A percentile compares a stretch with the other conserved stretches of the same genome.
Conservation (phyloP, 2,329 filamentous ascomycete genomes). For the Neoscytalidium dimidiatum region DNA sequence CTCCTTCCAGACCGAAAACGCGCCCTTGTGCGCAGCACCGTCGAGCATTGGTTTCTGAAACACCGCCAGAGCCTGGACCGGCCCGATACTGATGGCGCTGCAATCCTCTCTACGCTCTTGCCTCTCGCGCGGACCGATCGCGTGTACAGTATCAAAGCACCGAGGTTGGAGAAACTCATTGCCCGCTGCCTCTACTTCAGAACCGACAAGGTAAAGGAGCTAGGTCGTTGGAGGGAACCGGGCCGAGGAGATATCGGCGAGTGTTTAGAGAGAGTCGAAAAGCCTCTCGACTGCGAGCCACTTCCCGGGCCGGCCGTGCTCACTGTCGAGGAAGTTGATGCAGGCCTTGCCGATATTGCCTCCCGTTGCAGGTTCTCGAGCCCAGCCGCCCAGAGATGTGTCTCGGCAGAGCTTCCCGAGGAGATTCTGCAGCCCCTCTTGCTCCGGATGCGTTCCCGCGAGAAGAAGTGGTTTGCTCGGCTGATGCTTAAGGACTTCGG, state of each 20-base stretch:
- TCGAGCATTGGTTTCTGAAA: slow-evolving; percentile 68
- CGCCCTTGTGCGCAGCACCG: slow-evolving; percentile 34
- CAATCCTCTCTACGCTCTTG: slow-evolving; percentile 73
- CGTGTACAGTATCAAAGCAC: slow-evolving; percentile 70
- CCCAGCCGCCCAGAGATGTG: slow-evolving; percentile 41
- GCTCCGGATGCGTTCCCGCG: slow-evolving; percentile 60
- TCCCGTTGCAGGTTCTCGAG: slow-evolving; percentile 71
- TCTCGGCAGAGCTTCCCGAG: slow-evolving; percentile 26
- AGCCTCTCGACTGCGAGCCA: slow-evolving; percentile 54
- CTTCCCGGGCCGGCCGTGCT: slow-evolving; percentile 46
- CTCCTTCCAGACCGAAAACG: slow-evolving; percentile 35
- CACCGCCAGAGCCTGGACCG: slow-evolving; percentile 62
- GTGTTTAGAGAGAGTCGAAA: slow-evolving; percentile 68
- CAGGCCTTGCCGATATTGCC: slow-evolving; percentile 65
- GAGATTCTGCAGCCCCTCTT: slow-evolving; percentile 60
- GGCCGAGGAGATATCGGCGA: slow-evolving; percentile 68
- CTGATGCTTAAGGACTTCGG: slow-evolving; percentile 75
- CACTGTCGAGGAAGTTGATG: slow-evolving; percentile 73
- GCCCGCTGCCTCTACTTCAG: slow-evolving; percentile 67
- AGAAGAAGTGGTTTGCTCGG: slow-evolving; percentile 86
- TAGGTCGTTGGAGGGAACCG: slow-evolving; percentile 63
- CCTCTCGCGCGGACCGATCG: slow-evolving; percentile 76
- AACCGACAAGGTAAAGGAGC: slow-evolving; percentile 58
- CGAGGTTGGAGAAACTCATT: slow-evolving; percentile 66
- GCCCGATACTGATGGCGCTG: slow-evolving; percentile 58